phyloP scores from a whole-genome alignment of 1,284 basidiomycete genomes.

The Apiotrichum sp. region DNA sequence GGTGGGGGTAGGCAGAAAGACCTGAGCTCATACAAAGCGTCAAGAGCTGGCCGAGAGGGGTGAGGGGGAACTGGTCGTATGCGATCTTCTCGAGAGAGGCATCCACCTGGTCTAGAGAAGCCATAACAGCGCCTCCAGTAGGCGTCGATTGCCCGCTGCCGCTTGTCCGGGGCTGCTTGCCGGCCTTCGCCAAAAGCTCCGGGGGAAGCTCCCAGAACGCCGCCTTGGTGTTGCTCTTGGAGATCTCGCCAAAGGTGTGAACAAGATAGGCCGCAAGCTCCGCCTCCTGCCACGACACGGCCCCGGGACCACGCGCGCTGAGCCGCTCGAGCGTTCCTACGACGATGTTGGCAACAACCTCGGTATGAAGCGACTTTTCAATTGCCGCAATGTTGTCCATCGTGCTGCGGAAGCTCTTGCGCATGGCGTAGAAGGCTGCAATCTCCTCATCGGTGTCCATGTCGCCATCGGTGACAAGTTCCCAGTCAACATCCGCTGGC shows the following conservation, averaged over 20 bases:
- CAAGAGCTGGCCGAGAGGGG: conserved; percentile 84
- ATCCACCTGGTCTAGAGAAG: conserved; percentile 28
- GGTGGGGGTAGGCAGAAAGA: conserved; percentile 77
- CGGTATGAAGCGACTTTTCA: conserved; percentile 47
- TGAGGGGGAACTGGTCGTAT: conserved; percentile 79
- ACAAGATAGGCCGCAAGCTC: conserved; percentile 89
- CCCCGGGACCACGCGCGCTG: conserved; percentile 30
- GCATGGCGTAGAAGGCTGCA: conserved; percentile 74
- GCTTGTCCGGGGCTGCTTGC: conserved; percentile 24
- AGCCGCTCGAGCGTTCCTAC: conserved; percentile 37
- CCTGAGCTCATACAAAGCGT: conserved; percentile 75
- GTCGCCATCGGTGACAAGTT: conserved; percentile 60
- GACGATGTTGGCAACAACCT: conserved; percentile 46
- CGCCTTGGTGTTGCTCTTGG: conserved; percentile 50
- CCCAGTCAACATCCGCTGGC: conserved; percentile 73
- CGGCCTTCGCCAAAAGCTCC: conserved; percentile 38
- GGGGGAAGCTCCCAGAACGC: conserved; percentile 47
- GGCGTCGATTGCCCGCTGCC: conserved; percentile 36
- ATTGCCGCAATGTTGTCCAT: conserved; percentile 92
- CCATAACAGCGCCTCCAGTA: conserved; percentile 5
- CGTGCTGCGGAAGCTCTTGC: conserved; percentile 59
- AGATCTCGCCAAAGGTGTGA: conserved; percentile 86
- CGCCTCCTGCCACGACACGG: conserved; percentile 83
- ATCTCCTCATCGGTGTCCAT: conserved; percentile 83
- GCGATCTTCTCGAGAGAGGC: conserved; percentile 54